Conservation (phyloP, 2,329 filamentous ascomycete species). For the Cercospora zeae-maydis region DNA sequence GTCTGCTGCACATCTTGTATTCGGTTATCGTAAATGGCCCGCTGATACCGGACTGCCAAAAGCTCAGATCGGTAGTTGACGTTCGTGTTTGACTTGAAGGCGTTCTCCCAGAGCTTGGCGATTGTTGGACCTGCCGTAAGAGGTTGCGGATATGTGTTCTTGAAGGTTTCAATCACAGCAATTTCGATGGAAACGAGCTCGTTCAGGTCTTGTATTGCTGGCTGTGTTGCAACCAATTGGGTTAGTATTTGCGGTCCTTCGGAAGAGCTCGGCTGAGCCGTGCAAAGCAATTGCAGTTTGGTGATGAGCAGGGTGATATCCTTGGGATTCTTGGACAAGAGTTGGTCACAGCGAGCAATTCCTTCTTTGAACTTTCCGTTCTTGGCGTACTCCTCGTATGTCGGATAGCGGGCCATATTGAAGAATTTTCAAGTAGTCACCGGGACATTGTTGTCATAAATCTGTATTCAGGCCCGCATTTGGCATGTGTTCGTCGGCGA, state of each 20-base stretch:
- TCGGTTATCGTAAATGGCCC: conserved; percentile 33
- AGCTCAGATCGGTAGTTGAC: conserved; percentile 30
- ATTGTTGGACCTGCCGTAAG: conserved; percentile 29
- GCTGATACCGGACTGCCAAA: conserved; percentile 30
- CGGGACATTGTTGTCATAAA: not conserved
- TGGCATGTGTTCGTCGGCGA: not conserved
- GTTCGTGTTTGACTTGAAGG: conserved; percentile 26
- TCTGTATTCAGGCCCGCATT: not conserved
- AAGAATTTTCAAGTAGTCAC: not conserved
- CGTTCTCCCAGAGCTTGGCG: conserved; percentile 35
- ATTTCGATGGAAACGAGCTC: conserved; percentile 32
- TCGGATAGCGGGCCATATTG: conserved; percentile 36
- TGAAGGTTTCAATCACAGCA: conserved; percentile 28
- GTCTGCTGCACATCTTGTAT: conserved; percentile 35
- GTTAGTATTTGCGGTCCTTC: conserved; percentile 25
- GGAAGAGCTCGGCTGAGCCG: conserved; percentile 11
- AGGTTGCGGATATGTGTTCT: conserved; percentile 29
- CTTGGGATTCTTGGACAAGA: conserved; percentile 31
- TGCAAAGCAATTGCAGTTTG: conserved; percentile 33
- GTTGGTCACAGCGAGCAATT: conserved; percentile 34
- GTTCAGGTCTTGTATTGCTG: conserved; percentile 28
- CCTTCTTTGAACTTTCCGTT: conserved; percentile 32
- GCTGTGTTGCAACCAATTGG: conserved; percentile 25
- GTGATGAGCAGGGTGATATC: conserved; percentile 32
- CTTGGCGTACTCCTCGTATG: conserved; percentile 33